Base-by-base conservation (phyloP, 2,329 filamentous ascomycete genomes). In the Thermoascus crustaceus region DNA sequence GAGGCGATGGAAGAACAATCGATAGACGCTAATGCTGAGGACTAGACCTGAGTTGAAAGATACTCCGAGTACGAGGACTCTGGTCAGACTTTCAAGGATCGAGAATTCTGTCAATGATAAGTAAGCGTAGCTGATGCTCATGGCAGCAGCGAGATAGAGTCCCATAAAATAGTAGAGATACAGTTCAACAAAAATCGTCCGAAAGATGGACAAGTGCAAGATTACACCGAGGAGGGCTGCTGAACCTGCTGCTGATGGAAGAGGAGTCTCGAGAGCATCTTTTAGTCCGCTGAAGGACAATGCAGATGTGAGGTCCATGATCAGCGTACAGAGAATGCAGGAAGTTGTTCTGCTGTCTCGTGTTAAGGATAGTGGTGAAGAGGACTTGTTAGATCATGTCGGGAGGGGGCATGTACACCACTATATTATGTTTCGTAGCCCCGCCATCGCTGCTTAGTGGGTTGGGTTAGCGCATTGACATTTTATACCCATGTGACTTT, bases 1-100 rank as follows among this genome's bases (percentile, higher is more conserved):
- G n/a, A 41, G 23, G 6, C 31, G 31, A 19, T 41, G 36, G 20
- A 38, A 41, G 27, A 41, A 41, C 10, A 41, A 27, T 25, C 37
- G 32, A 29, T 39, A 39, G 1, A 32, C 21, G 13, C 8, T 27
- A 23, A 39, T 35, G 26, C 37, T 39, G n/a, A 30, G 11, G 21
- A 25, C 14, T 11, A 39, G 11, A 10, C 32, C 32, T 5, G 13
- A 30, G 16, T 34, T 34, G 23, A 34, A 34, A 7, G 23, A 27
- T 26, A 24, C 27, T 17, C 14, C 13, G 19, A 34, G 10, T 9
- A 34, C 21, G 8, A 24, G 14, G 13, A 34, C 17, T 11, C 32
- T 14, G 5, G 27, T 2, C 2, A 25, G 16, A 10, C 22, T 34
- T 18, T 34, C 14, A n/a, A 34, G 16, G 32, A 34, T 19, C 21